Base-by-base conservation (phyloP, 768 basidiomycete species). In the Agaricus subrufescens region DNA sequence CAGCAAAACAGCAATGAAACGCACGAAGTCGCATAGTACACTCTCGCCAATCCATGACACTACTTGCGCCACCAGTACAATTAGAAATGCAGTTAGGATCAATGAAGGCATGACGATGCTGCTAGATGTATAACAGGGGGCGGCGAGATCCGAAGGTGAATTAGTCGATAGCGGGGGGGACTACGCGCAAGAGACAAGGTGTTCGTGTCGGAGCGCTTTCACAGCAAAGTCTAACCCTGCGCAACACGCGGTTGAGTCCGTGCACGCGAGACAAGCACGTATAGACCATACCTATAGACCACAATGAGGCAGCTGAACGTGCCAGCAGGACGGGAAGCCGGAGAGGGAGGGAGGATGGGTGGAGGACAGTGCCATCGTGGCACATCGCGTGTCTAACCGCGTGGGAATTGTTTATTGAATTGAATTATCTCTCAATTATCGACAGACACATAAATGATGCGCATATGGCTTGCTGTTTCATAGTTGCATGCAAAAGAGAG, bases 31-130 rank as follows among this genome's bases (percentile, higher is more conserved):
- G 54, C 89, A 77, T 23, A 98, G 77, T 25, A 93, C 91, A 19
- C 87, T 80, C 67, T 93, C 82, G 45, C 94, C 94, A 50, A 96
- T 80, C 94, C 93, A 95, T 48, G 86, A 82, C 58, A 96, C 80
- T 63, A 93, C 76, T 68, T 95, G 87, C 2, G 90, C 89, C 52
- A 91, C 60, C 63, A 96, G 85, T 31, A 91, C 91, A 52, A 94
- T 79, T 15, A 79, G 69, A 66, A 98, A 92, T 58, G 96, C 89
- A 26, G 89, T 81, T 54, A 94, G 63, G 42, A 94, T 83, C 55
- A 95, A 82, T 59, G 89, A 81, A 10, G 46, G 45, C 90, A 93
- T 92, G 46, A 27, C 14, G 29, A 12, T 1, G 29, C 14, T n/a
- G 49, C 27, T 14, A 6, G 34, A 34, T 34, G 19, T 34, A 34